Evolutionary conservation across 108 stramenopile species (phyloP).

Genomic region (Aurantiochytrium sp.): DNA sequence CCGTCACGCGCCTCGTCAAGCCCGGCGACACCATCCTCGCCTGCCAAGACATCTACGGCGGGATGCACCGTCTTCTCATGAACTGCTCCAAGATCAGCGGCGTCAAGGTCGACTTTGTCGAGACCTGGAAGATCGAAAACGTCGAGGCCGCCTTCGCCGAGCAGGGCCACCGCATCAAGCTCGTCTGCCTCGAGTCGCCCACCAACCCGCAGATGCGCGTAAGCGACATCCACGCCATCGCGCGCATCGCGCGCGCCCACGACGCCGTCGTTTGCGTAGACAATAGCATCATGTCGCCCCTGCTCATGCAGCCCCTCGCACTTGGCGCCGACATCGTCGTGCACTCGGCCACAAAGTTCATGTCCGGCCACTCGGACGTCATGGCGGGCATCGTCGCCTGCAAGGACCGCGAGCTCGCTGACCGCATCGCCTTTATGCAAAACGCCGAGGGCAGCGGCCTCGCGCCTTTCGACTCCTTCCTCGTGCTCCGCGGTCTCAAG

Average conservation of each 20-base stretch:
- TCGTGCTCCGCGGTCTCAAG: slow-evolving; percentile 38
- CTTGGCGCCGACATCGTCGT: slow-evolving; percentile 45
- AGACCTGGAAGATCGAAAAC: background rate
- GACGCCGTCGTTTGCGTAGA: slow-evolving; percentile 31
- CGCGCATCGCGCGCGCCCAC: background rate
- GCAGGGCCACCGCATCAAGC: background rate
- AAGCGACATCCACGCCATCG: slow-evolving; percentile 29
- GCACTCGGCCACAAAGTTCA: slow-evolving; percentile 39
- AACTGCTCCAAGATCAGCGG: background rate
- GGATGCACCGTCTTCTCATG: slow-evolving; percentile 28
- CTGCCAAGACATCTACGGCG: slow-evolving; percentile 38
- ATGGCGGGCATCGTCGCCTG: slow-evolving; percentile 32
- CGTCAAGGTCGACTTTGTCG: background rate
- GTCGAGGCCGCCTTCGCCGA: background rate
- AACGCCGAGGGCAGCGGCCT: slow-evolving; percentile 38
- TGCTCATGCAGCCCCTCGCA: slow-evolving; percentile 30
- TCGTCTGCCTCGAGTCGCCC: slow-evolving; percentile 37
- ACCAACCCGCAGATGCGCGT: slow-evolving; percentile 39
- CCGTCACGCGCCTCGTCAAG: slow-evolving; percentile 7
- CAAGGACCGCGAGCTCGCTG: slow-evolving; percentile 10
- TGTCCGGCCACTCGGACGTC: slow-evolving; percentile 40
- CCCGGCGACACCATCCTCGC: slow-evolving; percentile 30
- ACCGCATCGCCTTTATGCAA: background rate
- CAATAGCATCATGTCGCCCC: slow-evolving; percentile 36
- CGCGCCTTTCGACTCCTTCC: slow-evolving; percentile 38